These are phyloP conservation scores for Zoysia matrella DNA, from an alignment of 202 grass and related monocot species.

Conservation along the genomic window DNA sequence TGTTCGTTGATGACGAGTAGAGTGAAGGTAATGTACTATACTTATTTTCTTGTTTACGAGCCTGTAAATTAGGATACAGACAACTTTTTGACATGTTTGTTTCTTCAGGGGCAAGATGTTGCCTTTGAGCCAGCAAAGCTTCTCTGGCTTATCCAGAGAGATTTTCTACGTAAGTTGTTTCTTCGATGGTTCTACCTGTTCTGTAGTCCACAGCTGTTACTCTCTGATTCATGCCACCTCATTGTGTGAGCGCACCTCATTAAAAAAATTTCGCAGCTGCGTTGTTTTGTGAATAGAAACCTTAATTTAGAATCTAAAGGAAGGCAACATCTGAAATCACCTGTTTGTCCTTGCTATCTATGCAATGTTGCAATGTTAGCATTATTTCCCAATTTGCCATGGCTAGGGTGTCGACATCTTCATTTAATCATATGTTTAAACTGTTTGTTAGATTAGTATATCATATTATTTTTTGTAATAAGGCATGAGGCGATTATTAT, in stretches of 20 bases:
- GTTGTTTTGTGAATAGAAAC: background rate
- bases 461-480: background rate
- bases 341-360: conserved; percentile 8
- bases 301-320: background rate
- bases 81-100: conserved; percentile 1
- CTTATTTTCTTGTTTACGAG: conserved; percentile 31
- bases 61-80: conserved; percentile 8
- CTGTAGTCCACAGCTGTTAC: no score
- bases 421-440: background rate
- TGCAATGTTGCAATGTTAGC: background rate
- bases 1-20: conserved; percentile 53
- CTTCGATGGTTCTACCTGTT: no score
- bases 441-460: conserved; percentile 9
- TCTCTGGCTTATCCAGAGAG: no score
- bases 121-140: background rate
- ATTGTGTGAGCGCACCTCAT: background rate
- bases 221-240: background rate
- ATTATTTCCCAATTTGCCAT: background rate
- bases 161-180: no score
- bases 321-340: conserved; percentile 16
- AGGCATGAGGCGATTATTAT: background rate
- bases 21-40: conserved; percentile 76
- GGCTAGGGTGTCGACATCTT: background rate
- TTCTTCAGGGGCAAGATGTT: conserved; percentile 85
- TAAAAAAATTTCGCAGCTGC: background rate